phyloP scores from a whole-genome alignment of 2,329 filamentous ascomycete species.

The Ascosphaera aggregata region DNA sequence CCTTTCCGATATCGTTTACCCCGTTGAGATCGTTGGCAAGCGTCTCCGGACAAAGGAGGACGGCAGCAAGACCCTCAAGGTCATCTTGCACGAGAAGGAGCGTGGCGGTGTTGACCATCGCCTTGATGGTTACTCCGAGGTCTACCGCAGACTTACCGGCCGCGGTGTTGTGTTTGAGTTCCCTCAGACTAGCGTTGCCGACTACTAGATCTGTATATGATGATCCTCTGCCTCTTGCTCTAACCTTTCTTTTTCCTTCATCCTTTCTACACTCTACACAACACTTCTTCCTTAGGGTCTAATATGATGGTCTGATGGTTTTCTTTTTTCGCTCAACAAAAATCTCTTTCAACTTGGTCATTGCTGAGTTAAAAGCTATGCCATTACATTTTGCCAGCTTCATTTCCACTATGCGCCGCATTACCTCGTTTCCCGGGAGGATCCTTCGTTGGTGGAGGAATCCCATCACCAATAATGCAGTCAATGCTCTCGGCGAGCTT shows the following conservation, averaged over 20 bases:
- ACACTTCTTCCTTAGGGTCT: no score
- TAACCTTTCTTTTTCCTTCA: constrained; percentile 1
- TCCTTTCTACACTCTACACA: no score
- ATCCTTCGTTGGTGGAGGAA: not conserved
- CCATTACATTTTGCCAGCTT: constrained; percentile 1
- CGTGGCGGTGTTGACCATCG: constrained; percentile 97
- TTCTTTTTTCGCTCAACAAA: not conserved
- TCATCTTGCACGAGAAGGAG: constrained; percentile 99
- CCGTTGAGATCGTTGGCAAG: constrained; percentile 99
- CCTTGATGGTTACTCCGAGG: constrained; percentile 98
- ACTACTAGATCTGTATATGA: constrained; percentile 42
- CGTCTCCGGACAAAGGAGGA: constrained; percentile 97
- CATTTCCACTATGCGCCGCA: constrained; percentile 1
- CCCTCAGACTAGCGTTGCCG: constrained; percentile 55
- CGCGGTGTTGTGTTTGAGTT: constrained; percentile 97
- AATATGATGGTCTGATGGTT: constrained; percentile 1
- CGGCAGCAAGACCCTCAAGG: constrained; percentile 95
- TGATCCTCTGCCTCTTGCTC: not conserved
- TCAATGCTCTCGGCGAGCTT: not conserved
- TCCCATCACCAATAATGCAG: not conserved
- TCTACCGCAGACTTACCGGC: constrained; percentile 95
- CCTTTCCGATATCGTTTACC: constrained; percentile 94
- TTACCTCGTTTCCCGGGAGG: not conserved
- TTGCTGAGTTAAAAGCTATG: no score
- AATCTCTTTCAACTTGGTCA: not conserved